Evolutionary conservation across 78 protist genomes (phyloP), one percentile per base, ranked within the genome.

Genomic region (Capsaspora owczarzaki): DNA sequence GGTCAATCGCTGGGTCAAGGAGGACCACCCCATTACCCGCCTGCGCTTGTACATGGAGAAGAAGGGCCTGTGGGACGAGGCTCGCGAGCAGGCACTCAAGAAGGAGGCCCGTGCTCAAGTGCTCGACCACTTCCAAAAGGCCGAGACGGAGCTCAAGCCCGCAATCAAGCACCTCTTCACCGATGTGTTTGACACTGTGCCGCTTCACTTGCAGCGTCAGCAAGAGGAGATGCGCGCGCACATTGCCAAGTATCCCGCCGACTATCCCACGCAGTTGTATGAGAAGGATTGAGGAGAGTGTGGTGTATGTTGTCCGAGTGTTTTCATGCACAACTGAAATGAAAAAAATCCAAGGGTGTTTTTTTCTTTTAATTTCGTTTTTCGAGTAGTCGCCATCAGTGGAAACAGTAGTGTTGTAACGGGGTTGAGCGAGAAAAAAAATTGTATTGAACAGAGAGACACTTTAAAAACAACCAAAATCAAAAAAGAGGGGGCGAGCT

Each of bases 181-280:
- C 2, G 97, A 94, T 46, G 97, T 94, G 71, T 92, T 87, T 69
- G 91, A 89, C 49, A 82, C 61, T 60, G 38, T 72, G 74, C 56
- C 95, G 1, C 61, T 56, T 53, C 61, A 74, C 51, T 81, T 90
- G 20, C 25, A 31, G 46, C 85, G 76, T 56, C 95, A 94, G 79
- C 16, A 82, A 25, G 19, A 38, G 35, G 85, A 71, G 72, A 49
- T 82, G 79, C 69, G n/a, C 12, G 85, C 25, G 75, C 79, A 61
- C 20, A 23, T 82, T 0, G 61, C 31, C 20, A 82, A 63, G 74
- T 61, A 74, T n/a, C 75, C 71, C 8, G 25, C 46, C 56, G 80
- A 69, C 29, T 81, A 81, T 47, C 60, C 63, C 20, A 27, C 44
- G 47, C 41, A 71, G 37, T 5, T 4, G 70, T 41, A 80, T 33